Evolutionary conservation across 805 yeast species (phyloP).

Genomic region (Maudiozyma serrabonitensis): DNA sequence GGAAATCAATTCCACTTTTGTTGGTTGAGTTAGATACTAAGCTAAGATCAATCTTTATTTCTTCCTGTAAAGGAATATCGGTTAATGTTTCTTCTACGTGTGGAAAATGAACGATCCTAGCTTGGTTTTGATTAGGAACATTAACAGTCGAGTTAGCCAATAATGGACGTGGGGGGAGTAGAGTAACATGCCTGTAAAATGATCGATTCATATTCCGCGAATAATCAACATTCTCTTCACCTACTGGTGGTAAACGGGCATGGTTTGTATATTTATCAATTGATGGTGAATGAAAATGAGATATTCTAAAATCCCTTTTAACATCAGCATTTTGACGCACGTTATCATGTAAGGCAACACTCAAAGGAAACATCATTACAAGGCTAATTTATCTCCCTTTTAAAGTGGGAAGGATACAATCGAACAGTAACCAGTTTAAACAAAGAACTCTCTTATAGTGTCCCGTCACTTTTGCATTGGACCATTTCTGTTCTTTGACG

Average conservation of each 20-base stretch:
- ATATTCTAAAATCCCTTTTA: neutral
- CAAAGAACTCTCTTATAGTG: no score
- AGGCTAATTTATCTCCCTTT: no score
- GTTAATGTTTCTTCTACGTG: neutral
- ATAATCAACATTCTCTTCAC: neutral
- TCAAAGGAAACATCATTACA: neutral
- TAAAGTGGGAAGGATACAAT: no score
- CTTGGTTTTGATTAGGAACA: no score
- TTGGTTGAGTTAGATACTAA: conserved; percentile 1
- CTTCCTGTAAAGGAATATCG: neutral
- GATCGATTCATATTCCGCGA: neutral
- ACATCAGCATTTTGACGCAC: neutral
- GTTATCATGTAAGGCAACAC: neutral
- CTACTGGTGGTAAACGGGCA: neutral
- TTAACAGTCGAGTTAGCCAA: no score
- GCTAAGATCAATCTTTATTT: conserved; percentile 1
- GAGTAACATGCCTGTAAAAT: neutral
- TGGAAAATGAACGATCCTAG: neutral
- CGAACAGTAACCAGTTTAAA: no score
- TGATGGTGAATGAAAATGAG: neutral
- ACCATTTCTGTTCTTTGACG: no score
- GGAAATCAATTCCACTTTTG: conserved; percentile 9
- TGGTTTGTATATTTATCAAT: neutral
- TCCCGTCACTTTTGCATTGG: no score
- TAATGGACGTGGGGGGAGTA: neutral